Evolutionary conservation across 495 filamentous ascomycete species (phyloP), one percentile per base, ranked within the genome.

Genomic region (Penicillium bialowiezense): DNA sequence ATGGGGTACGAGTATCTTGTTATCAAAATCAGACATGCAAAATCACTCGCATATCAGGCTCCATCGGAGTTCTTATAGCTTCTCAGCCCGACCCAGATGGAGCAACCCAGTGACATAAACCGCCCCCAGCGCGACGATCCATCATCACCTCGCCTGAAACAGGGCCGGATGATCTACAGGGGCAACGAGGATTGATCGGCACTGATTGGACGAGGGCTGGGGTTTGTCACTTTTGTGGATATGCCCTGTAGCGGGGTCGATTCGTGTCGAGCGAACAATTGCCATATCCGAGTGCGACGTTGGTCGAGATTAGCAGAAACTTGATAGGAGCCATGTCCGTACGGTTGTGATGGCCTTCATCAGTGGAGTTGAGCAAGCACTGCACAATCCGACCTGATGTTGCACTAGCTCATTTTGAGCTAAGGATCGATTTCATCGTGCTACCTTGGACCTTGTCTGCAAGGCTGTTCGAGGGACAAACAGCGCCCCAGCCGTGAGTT

Each of bases 51-150:
- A 35, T 51, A 46, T 60, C 39, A 44, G 45, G 28, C 26, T 13
- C 45, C 42, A 45, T 49, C 38, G 34, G 4, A 55, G 18, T 38
- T 58, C 51, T 61, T 61, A 58, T 61, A 61, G 28, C 58, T 55
- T 52, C 44, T 43, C 35, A 17, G 18, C 10, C 41, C 7, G 26
- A 8, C 4, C 23, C 8, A 4, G 23, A 8, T 14, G 37, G 23
- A 32, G 24, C 18, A 18, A 19, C 18, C 28, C 31, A 26, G 37
- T 46, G 43, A 43, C 43, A 41, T 38, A 42, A 28, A 39, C 41
- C 44, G 49, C 41, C 49, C 35, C 31, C 23, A 36, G 42, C 37
- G 39, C 34, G 45, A 42, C 7, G 40, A 43, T 45, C 37, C 20
- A 21, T 44, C 29, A 26, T 26, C 8, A 8, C 23, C 20, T 35